Evolutionary conservation across 495 filamentous ascomycete species (phyloP), one percentile per base, ranked within the genome.

Genomic region (Cercophora sp.): DNA sequence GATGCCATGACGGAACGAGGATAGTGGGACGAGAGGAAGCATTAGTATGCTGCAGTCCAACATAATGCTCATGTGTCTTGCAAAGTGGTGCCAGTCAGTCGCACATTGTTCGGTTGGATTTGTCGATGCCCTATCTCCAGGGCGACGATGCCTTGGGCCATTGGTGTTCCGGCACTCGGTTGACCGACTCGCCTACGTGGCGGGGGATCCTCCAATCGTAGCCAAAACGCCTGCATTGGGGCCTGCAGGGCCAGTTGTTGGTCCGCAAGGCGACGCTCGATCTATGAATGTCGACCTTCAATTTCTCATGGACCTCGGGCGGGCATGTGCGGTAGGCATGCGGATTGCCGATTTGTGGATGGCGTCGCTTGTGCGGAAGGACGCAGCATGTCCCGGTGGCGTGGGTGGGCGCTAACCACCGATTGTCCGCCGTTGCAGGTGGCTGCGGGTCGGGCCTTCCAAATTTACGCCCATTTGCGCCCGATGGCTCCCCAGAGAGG

Each of bases 61-160:
- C 20, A 8, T 18, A 8, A 11, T 18, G 2, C 11, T 9, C 8
- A 40, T 11, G 13, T 40, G 36, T 11, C 36, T 40, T 18, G 8
- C 15, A 40, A n/a, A n/a, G n/a, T n/a, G n/a, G n/a, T n/a, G n/a
- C n/a, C n/a, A 18, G 18, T 40, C 29, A 32, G 29, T 32, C 29
- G 29, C 29, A 32, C n/a, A n/a, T n/a, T n/a, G n/a, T n/a, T n/a
- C n/a, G n/a, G n/a, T 18, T 25, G 40, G 20, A 3, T 18, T 4
- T 37, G 42, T 45, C 24, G 43, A 47, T 31, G 43, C 43, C 46
- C 46, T 49, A 37, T 49, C 34, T 37, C 32, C 24, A 15, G 42
- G 24, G 18, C 3, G 16, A 9, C n/a, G n/a, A n/a, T n/a, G n/a
- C n/a, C 13, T 25, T 29, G 13, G n/a, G n/a, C 25, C 13, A 47